These are phyloP conservation scores for Guadua angustifolia DNA, from an alignment of 176 grass and related monocot genomes.

Conservation along the genomic window DNA sequence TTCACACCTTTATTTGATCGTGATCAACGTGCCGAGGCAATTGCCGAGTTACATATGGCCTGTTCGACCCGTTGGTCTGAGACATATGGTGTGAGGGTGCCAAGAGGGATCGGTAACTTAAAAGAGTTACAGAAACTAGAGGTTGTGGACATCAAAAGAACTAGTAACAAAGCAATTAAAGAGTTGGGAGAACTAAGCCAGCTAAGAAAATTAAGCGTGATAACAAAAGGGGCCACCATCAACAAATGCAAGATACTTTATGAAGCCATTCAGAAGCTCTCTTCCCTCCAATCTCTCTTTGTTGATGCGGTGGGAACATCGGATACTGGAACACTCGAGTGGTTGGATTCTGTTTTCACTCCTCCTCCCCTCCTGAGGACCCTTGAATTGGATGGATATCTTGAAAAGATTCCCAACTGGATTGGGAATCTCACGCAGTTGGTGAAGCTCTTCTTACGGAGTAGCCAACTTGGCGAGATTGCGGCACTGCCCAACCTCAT, in stretches of 20 bases:
- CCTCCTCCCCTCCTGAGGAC: background rate
- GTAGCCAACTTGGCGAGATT: background rate
- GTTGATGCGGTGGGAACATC: too few species aligned
- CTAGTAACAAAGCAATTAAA: background rate
- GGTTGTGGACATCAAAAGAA: background rate
- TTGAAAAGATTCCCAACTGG: background rate
- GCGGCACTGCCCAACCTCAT: slow-evolving; percentile 19
- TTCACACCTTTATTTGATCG: background rate
- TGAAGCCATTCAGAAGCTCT: slow-evolving; percentile 10
- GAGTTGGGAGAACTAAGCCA: slow-evolving; percentile 13
- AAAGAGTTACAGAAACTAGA: slow-evolving; percentile 28
- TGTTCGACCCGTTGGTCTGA: background rate
- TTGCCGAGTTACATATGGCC: background rate
- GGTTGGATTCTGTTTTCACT: background rate
- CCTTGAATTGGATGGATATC: background rate
- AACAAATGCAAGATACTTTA: background rate
- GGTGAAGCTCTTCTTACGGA: background rate
- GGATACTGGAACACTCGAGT: background rate
- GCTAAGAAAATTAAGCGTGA: background rate
- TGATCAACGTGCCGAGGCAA: background rate
- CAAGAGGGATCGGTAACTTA: background rate
- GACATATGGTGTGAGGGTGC: background rate
- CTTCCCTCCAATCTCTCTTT: background rate
- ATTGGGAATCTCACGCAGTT: background rate
- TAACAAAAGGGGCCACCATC: background rate